Conservation (phyloP, 176 grass and related monocot genomes). For the Triticum timopheevii region DNA sequence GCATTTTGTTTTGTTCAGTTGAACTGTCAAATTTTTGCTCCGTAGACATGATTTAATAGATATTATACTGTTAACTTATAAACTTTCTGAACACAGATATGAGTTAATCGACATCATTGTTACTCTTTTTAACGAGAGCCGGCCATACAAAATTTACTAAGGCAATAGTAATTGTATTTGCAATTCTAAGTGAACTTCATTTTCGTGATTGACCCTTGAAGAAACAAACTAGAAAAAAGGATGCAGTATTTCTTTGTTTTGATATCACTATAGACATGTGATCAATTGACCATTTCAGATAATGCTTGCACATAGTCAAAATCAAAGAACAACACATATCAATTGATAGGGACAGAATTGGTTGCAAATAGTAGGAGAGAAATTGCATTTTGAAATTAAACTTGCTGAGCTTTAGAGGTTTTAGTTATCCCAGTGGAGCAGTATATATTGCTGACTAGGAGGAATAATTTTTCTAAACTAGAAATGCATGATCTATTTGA, state of each 20-base stretch:
- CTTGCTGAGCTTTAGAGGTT: neutral
- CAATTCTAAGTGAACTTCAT: neutral
- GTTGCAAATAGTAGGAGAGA: neutral
- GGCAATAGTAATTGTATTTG: neutral
- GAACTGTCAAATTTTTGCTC: neutral
- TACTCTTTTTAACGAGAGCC: neutral
- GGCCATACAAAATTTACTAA: neutral
- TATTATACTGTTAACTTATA: neutral
- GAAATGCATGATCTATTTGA: slow-evolving; percentile 1
- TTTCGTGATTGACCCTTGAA: neutral
- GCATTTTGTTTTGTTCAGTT: neutral
- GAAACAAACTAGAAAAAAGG: neutral
- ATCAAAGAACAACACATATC: slow-evolving; percentile 8
- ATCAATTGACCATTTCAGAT: slow-evolving; percentile 20
- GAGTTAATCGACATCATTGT: neutral
- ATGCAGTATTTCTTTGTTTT: neutral
- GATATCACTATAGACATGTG: slow-evolving; percentile 26
- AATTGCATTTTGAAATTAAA: neutral
- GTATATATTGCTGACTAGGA: neutral
- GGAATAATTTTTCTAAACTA: neutral
- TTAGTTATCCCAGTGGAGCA: neutral
- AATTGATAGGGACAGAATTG: slow-evolving; percentile 5
- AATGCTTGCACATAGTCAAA: neutral
- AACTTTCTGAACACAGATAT: neutral
- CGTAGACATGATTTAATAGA: neutral